Percentiles rank a stretch among this genome's conserved stretches.
These are phyloP conservation scores for Corymbia citriodora DNA, from an alignment of 441 rosid species.

Conservation along the genomic window DNA sequence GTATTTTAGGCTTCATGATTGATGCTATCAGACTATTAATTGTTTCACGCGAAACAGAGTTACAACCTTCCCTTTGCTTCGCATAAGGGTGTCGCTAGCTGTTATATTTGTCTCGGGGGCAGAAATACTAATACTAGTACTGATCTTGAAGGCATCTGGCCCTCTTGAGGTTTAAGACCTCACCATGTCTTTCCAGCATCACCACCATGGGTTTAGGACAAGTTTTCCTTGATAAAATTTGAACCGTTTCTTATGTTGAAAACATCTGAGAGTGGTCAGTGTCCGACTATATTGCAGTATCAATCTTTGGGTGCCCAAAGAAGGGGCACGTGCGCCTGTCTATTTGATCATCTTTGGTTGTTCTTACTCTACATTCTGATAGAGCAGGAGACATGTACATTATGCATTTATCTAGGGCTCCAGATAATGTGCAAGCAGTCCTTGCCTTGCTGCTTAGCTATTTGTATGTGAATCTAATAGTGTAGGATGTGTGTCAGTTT, in stretches of 20 bases:
- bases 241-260: neutral
- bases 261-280: neutral
- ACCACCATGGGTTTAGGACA: neutral
- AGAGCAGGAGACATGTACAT: neutral
- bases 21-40: neutral
- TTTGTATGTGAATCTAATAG: neutral
- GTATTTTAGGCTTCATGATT: neutral
- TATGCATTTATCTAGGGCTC: neutral
- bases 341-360: neutral
- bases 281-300: neutral
- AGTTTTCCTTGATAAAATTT: neutral
- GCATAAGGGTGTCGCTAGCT: neutral
- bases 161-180: neutral
- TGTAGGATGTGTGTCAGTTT: neutral
- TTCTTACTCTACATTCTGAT: neutral
- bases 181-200: neutral
- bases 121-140: neutral
- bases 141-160: neutral
- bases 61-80: neutral
- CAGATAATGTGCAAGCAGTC: neutral
- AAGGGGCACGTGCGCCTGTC: neutral
- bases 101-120: neutral
- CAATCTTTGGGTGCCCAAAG: neutral
- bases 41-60: neutral
- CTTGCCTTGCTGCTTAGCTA: neutral